These are phyloP conservation scores for Rhodocollybia butyracea DNA, from an alignment of 768 basidiomycete species.

Conservation along the genomic window DNA sequence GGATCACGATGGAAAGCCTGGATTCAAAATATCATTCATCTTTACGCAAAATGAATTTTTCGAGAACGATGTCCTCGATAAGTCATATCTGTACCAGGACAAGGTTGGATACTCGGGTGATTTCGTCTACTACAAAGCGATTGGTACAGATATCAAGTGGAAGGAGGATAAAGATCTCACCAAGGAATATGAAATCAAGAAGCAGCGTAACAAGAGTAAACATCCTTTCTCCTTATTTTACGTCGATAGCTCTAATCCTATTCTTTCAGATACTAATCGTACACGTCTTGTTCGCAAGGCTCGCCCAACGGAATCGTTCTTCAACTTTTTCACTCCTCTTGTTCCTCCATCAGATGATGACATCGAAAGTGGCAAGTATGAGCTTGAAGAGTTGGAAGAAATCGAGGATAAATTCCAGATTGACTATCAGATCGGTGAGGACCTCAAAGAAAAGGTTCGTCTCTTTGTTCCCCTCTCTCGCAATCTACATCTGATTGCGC, in stretches of 20 bases:
- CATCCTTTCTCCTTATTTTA: conserved; percentile 10
- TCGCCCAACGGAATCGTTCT: conserved; percentile 91
- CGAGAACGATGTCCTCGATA: conserved; percentile 76
- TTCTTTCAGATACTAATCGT: conserved; percentile 67
- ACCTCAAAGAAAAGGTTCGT: conserved; percentile 90
- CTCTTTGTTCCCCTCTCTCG: conserved; percentile 5
- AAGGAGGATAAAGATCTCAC: conserved; percentile 98
- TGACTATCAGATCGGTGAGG: conserved; percentile 98
- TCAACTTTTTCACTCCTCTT: conserved; percentile 96
- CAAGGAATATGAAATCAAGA: conserved; percentile 97
- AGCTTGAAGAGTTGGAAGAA: conserved; percentile 84
- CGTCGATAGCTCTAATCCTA: conserved; percentile 1
- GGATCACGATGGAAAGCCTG: conserved; percentile 65
- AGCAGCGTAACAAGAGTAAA: conserved; percentile 98
- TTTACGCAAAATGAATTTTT: conserved; percentile 88
- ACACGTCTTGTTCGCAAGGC: conserved; percentile 84
- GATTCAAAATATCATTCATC: conserved; percentile 86
- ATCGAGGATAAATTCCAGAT: conserved; percentile 92
- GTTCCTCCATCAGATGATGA: conserved; percentile 64
- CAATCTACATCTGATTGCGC: not conserved
- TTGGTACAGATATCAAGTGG: conserved; percentile 95
- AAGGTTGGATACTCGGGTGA: conserved; percentile 96
- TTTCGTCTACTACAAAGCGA: conserved; percentile 92
- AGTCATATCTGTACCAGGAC: conserved; percentile 92
- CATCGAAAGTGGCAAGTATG: conserved; percentile 68